Base-by-base conservation (phyloP, 768 basidiomycete species). In the Lactarius pseudohatsudake region DNA sequence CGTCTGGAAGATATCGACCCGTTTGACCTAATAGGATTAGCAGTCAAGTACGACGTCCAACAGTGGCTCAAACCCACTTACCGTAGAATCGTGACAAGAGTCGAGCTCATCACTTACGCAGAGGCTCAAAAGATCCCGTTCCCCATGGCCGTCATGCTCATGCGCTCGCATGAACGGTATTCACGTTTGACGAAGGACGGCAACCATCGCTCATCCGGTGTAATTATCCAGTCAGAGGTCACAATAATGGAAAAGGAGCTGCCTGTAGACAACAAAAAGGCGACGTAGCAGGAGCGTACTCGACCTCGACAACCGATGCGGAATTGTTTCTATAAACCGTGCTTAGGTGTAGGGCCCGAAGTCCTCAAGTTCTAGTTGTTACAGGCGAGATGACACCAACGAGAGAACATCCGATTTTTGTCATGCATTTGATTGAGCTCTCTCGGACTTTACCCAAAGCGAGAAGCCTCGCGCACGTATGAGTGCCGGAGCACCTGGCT, bases 61-160 rank as follows among this genome's bases (percentile, higher is more conserved):
- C 62, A 70, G n/a, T 74, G 73, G 73, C 59, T 72, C 53, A 55
- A 67, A 13, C 71, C 68, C 4, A 64, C 72, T 0, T 61, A 70
- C 57, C 15, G 22, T 2, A 59, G 58, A 38, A 62, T 69, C 34
- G 67, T 65, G 59, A 59, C 3, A 13, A 69, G 67, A 15, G 1
- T 0, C 32, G 13, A 26, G 20, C 62, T 56, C 15, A 67, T 67
- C 20, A 56, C 41, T 6, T 41, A 64, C 18, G 20, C 34, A 45
- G 66, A 67, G 28, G 57, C 62, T 11, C 58, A 28, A n/a, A 59
- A 57, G 16, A 50, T 67, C 9, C 34, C 66, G 3, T 32, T 56
- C 28, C 53, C 41, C 9, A 59, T 60, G 26, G 41, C 28, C 11
- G 45, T 64, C 34, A 67, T 67, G 62, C 53, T 67, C n/a, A 64